Evolutionary conservation across 2,329 filamentous ascomycete genomes (phyloP), one percentile per base, ranked within the genome.

Genomic region (Fusarium liriodendri): DNA sequence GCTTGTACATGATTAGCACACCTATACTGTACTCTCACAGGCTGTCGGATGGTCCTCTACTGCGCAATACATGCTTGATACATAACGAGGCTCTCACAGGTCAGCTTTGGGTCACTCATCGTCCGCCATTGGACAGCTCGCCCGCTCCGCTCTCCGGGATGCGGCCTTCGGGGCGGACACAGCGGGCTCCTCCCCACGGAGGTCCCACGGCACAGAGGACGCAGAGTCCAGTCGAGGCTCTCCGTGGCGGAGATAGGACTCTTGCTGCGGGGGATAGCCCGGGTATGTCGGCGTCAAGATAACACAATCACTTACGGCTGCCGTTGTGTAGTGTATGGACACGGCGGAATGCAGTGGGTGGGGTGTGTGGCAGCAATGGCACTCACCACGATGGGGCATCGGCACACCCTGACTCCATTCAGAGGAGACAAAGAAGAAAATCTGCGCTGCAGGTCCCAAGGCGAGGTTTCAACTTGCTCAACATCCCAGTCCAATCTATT

Each of bases 121-220:
- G 42, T 4, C 42, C 62, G 14, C 33, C 20, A 75, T 73, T 75
- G 69, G 72, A 20, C 38, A 64, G 20, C 16, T n/a, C 20, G 14
- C 62, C 47, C 45, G 50, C 62, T 64, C 72, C 72, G 72, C 22
- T 27, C 66, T 73, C 72, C 69, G 66, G 52, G 62, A 59, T 74
- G 50, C 27, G 72, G 65, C 20, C 66, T 62, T 75, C 72, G 72
- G 72, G 60, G 72, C 72, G 72, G 72, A 75, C 59, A 67, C 59
- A 16, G 72, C 66, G 72, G 72, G 66, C 45, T 55, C 35, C 29
- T 72, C 72, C 65, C 73, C 60, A 77, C 67, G 75, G 75, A 72
- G 65, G 63, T 45, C 59, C 73, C 71, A 66, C 57, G 61, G 62
- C 54, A 54, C 55, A 62, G 45, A 66, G 60, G 61, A 70, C 42